A percentile compares a stretch with the other conserved stretches of the same genome.
Conservation (phyloP, 2,329 filamentous ascomycete genomes). For the Apiospora saccharicola region DNA sequence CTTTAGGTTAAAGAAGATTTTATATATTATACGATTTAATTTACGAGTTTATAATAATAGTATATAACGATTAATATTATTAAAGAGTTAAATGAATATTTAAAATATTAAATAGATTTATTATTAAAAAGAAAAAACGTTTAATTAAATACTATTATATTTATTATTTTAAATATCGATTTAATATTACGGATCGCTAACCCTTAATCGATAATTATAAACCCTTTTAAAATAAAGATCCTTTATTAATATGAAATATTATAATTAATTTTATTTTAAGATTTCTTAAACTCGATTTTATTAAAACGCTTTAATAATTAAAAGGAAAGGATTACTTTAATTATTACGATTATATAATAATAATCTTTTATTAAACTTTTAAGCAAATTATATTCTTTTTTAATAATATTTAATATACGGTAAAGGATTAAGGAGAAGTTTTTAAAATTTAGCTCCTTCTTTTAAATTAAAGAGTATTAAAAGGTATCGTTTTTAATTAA, state of each 20-base stretch:
- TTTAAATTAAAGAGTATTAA: background rate
- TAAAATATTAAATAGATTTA: too few species aligned
- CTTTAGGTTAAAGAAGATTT: too few species aligned
- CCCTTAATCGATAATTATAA: background rate
- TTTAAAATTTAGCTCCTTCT: too few species aligned
- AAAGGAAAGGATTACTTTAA: background rate
- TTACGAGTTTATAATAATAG: too few species aligned
- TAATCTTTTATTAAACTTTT: background rate
- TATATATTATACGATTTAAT: too few species aligned
- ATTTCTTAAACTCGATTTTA: too few species aligned
- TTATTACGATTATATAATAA: too few species aligned
- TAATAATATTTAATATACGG: background rate
- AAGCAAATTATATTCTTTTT: background rate
- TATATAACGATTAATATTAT: too few species aligned
- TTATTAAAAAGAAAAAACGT: background rate
- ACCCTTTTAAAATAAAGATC: background rate
- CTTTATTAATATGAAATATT: too few species aligned
- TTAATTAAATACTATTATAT: background rate
- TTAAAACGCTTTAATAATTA: too few species aligned
- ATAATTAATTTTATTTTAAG: background rate
- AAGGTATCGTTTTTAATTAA: background rate
- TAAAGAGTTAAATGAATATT: too few species aligned
- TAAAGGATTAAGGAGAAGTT: background rate
- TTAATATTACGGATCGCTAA: background rate
- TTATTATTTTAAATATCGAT: slow-evolving; percentile 9